Base-by-base conservation (phyloP, 1,284 basidiomycete genomes). In the Boletus semigastroideus region DNA sequence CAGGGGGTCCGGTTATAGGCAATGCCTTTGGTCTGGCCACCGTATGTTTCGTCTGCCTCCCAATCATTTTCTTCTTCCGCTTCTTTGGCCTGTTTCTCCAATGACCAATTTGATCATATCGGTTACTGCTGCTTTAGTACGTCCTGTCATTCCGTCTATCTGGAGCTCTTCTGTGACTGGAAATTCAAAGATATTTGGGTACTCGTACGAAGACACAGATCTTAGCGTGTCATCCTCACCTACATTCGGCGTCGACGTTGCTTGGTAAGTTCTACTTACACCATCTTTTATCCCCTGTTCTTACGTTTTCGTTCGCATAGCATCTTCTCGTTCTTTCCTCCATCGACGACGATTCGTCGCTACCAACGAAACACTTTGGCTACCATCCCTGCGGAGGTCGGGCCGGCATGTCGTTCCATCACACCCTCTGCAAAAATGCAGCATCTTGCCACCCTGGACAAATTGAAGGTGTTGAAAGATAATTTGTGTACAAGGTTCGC, bases 21-120 rank as follows among this genome's bases (percentile, higher is more conserved):
- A 93, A 83, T 61, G 67, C 87, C 4, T 94, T 83, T 58, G 92
- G 89, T 0, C 68, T 95, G 6, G 88, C 81, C 0, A 89, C 82
- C 0, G 79, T 86, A 0, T 80, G 79, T 25, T 84, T 82, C 1
- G 81, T 93, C 8, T 80, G 78, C 31, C 90, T 89, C 60, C 90
- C 90, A 0, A 75, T 86, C 63, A 78, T 88, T 62, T 84, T 84
- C 60, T 82, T 80, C 70, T 72, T 78, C 33, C 76, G 89, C 22
- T 67, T 92, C 20, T 87, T 68, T 89, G 81, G 76, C 87, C 90
- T 0, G 83, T 82, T 11, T 79, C 84, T 2, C 83, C 85, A 0
- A 83, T 92, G 74, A 84, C 78, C 38, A 83, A 84, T 49, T 76
- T 92, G 46, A 84, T 95, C 46, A 83, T 87, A 55, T 83, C 85